Evolutionary conservation across 768 basidiomycete genomes (phyloP).

Genomic region (Mycena sanguinolenta): DNA sequence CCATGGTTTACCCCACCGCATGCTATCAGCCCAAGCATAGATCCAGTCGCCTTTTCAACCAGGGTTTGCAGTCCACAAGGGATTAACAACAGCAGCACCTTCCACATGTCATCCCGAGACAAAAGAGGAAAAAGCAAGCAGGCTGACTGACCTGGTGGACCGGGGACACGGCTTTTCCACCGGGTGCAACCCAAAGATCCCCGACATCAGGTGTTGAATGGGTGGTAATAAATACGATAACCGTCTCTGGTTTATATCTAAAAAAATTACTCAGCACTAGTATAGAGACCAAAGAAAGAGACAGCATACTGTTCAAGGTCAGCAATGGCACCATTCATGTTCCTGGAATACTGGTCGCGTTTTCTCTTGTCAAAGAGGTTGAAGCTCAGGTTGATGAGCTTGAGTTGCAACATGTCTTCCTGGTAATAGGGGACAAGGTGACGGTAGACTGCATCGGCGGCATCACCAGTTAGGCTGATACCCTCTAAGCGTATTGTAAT

Average conservation of each 20-base stretch:
- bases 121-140: no score
- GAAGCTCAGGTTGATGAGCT: neutral
- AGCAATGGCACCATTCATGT: no score
- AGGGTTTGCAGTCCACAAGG: neutral
- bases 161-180: neutral
- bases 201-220: neutral
- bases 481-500: neutral
- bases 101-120: neutral
- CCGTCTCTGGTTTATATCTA: neutral
- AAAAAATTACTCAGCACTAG: neutral
- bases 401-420: neutral
- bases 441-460: neutral
- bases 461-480: neutral
- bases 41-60: neutral
- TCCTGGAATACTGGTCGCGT: neutral
- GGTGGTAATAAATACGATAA: constrained; percentile 3
- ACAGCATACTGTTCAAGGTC: neutral
- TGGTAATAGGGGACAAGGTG: neutral
- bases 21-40: neutral
- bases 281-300: neutral
- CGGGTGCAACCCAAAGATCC: neutral
- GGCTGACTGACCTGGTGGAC: neutral
- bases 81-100: neutral
- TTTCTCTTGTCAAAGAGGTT: neutral
- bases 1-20: neutral